phyloP scores from a whole-genome alignment of 306 rosid genomes.

The Lathyrus aphaca region DNA sequence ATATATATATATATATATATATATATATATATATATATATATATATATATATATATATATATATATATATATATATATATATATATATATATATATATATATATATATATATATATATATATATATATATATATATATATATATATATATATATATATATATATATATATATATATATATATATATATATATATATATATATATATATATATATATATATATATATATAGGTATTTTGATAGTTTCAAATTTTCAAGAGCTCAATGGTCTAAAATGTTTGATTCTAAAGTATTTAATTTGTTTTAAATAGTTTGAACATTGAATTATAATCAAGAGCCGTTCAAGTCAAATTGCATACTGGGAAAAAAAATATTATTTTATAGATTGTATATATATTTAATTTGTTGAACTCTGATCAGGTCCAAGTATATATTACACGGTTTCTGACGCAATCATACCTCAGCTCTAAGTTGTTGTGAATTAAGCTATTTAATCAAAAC shows the following conservation, averaged over 20 bases:
- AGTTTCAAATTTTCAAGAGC: slow-evolving; percentile 32
- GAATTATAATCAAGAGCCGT: slow-evolving; percentile 27
- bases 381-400: not conserved
- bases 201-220: too few species aligned
- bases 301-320: slow-evolving; percentile 38
- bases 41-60: too few species aligned
- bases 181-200: too few species aligned
- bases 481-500: slow-evolving; percentile 5
- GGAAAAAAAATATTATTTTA: not conserved
- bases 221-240: slow-evolving; percentile 3
- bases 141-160: too few species aligned
- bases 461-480: not conserved
- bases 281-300: slow-evolving; percentile 4
- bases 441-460: slow-evolving; percentile 9
- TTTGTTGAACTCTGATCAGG: slow-evolving; percentile 14
- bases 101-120: too few species aligned
- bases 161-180: too few species aligned
- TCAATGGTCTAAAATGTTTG: slow-evolving; percentile 14
- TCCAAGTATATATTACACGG: not conserved
- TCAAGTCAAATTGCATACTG: slow-evolving; percentile 39
- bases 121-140: too few species aligned
- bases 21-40: too few species aligned
- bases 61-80: too few species aligned
- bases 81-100: too few species aligned
- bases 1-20: too few species aligned